Evolutionary conservation across 768 basidiomycete genomes (phyloP).

Genomic region (Russula vinacea): DNA sequence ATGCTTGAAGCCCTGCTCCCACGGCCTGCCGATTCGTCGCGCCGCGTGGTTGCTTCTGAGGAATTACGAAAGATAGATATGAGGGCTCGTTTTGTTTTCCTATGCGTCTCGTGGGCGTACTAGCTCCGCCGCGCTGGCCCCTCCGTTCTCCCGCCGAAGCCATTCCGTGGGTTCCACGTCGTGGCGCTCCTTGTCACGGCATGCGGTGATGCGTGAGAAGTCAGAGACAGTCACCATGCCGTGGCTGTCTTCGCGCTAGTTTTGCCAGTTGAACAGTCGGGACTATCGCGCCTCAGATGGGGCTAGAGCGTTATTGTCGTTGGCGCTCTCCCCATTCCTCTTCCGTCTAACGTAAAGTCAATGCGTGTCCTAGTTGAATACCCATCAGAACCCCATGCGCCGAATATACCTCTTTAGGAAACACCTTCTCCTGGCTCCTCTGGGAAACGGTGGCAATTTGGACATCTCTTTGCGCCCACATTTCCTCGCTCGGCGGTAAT

Average conservation of each 20-base stretch:
- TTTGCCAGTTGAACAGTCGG: conserved; percentile 27
- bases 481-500: conserved; percentile 15
- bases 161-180: conserved; percentile 26
- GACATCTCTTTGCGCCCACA: conserved; percentile 18
- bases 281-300: conserved; percentile 26
- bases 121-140: conserved; percentile 16
- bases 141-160: conserved; percentile 26
- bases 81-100: conserved; percentile 14
- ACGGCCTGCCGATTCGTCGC: conserved; percentile 21
- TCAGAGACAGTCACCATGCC: conserved; percentile 19
- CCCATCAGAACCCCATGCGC: conserved; percentile 30
- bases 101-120: conserved; percentile 4
- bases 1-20: conserved; percentile 2
- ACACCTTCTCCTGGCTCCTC: conserved; percentile 18
- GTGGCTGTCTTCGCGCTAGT: conserved; percentile 26
- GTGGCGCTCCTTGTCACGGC: conserved; percentile 27
- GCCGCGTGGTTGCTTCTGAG: conserved; percentile 9
- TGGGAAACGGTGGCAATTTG: conserved; percentile 22
- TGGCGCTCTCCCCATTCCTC: conserved; percentile 25
- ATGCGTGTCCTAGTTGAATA: conserved; percentile 18
- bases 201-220: conserved; percentile 27
- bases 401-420: conserved; percentile 24
- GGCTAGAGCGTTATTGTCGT: conserved; percentile 25
- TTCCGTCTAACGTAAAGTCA: conserved; percentile 27
- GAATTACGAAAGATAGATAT: conserved; percentile 22